Conservation (phyloP, 805 yeast genomes). For the Yarrowia sp. region DNA sequence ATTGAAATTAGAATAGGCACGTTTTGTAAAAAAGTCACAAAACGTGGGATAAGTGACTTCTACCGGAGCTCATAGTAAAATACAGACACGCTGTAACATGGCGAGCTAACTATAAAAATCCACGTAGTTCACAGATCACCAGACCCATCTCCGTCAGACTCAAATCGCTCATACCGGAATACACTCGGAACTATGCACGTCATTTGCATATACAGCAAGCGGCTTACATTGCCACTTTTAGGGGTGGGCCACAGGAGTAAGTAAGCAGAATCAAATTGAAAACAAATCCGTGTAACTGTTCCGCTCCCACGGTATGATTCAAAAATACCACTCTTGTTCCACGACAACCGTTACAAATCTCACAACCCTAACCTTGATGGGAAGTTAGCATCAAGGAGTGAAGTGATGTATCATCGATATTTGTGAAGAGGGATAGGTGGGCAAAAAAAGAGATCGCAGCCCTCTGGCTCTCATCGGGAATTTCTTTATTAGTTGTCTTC, state of each 20-base stretch:
- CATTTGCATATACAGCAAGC: neutral
- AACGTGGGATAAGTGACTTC: no score
- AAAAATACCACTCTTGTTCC: neutral
- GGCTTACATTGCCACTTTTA: neutral
- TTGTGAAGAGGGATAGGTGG: neutral
- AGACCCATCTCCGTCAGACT: neutral
- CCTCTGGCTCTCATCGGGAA: no score
- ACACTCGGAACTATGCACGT: neutral
- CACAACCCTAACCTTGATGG: neutral
- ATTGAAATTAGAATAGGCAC: neutral
- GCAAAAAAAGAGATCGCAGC: no score
- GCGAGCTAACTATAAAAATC: neutral
- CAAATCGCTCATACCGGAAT: conserved; percentile 11
- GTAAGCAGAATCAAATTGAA: neutral
- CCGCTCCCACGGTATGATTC: neutral
- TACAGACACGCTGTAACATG: neutral
- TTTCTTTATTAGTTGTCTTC: no score
- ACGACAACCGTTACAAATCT: neutral
- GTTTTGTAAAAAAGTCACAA: neutral
- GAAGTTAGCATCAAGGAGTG: no score
- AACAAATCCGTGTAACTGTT: neutral
- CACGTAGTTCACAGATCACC: neutral
- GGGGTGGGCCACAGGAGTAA: neutral
- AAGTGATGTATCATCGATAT: no score
- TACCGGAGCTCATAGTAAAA: neutral